Conservation (phyloP, 2,329 filamentous ascomycete species). For the Gyromitra esculenta region DNA sequence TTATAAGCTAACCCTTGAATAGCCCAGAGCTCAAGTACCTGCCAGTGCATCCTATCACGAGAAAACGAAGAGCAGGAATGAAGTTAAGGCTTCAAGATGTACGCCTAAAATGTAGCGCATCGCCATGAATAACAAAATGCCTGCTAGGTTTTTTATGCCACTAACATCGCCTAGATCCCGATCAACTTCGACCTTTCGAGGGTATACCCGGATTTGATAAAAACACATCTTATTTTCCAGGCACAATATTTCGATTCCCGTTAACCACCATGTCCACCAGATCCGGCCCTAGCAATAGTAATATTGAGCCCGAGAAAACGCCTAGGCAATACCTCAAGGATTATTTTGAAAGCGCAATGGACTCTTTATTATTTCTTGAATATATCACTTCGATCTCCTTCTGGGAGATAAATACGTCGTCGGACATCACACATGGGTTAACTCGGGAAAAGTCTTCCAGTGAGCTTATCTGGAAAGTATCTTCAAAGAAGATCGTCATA, state of each 20-base stretch:
- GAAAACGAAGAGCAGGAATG: constrained; percentile 47
- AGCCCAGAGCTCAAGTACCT: constrained; percentile 46
- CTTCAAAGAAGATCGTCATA: constrained; percentile 4
- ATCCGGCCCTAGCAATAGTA: background rate
- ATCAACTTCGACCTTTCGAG: constrained; percentile 54
- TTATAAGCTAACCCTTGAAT: constrained; percentile 2
- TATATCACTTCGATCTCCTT: constrained; percentile 50
- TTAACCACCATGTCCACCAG: constrained; percentile 2
- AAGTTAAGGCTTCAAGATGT: constrained; percentile 47
- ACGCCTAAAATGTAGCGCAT: constrained; percentile 42
- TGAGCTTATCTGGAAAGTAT: constrained; percentile 39
- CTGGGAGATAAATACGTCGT: constrained; percentile 17
- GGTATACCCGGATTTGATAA: constrained; percentile 48
- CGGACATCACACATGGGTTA: background rate
- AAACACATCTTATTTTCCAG: constrained; percentile 33
- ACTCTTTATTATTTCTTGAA: constrained; percentile 51
- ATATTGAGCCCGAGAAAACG: constrained; percentile 1
- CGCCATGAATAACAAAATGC: background rate
- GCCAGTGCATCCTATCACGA: constrained; percentile 33
- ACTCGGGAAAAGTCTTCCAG: constrained; percentile 4
- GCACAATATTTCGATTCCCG: constrained; percentile 54
- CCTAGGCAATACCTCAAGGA: constrained; percentile 11
- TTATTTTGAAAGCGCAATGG: constrained; percentile 44
- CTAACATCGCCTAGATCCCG: constrained; percentile 46
- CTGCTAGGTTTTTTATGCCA: background rate